Evolutionary conservation across 306 rosid genomes (phyloP).

Genomic region (Casuarina cunninghamiana): DNA sequence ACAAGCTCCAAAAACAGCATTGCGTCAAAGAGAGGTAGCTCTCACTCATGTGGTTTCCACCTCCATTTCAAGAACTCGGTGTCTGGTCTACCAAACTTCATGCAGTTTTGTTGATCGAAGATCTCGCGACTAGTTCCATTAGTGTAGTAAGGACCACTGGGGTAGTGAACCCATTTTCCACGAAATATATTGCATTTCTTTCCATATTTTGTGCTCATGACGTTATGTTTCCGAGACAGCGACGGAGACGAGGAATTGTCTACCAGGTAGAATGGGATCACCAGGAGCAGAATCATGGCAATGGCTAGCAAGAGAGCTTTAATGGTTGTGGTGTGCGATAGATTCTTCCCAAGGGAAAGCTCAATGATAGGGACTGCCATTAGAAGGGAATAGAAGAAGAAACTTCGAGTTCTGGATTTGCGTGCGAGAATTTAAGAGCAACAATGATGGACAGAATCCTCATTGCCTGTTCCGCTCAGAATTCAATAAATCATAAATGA

Average conservation of each 20-base stretch:
- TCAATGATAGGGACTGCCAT: slow-evolving; percentile 32
- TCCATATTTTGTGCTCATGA: slow-evolving; percentile 8
- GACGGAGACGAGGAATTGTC: slow-evolving; percentile 32
- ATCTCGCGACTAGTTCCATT: slow-evolving; percentile 57
- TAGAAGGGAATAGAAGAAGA: slow-evolving; percentile 9
- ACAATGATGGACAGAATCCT: not conserved
- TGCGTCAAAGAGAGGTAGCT: slow-evolving; percentile 73
- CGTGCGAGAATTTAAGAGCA: not conserved
- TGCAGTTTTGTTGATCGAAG: slow-evolving; percentile 73
- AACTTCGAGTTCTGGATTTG: not conserved
- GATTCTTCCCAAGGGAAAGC: slow-evolving; percentile 21
- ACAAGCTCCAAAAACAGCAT: slow-evolving; percentile 60
- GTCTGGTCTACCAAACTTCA: slow-evolving; percentile 79
- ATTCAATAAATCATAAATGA: not conserved
- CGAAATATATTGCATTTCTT: slow-evolving; percentile 53
- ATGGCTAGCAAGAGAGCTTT: slow-evolving; percentile 24
- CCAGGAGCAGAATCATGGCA: slow-evolving; percentile 23
- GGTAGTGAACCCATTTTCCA: slow-evolving; percentile 69
- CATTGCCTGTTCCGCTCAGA: not conserved
- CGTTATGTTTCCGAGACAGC: slow-evolving; percentile 14
- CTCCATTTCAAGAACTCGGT: slow-evolving; percentile 71
- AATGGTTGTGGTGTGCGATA: slow-evolving; percentile 13
- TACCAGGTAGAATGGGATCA: slow-evolving; percentile 35
- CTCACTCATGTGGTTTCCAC: slow-evolving; percentile 84
- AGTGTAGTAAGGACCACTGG: slow-evolving; percentile 52